Conservation (phyloP, 2,329 filamentous ascomycete genomes). For the Aureobasidium sp. region DNA sequence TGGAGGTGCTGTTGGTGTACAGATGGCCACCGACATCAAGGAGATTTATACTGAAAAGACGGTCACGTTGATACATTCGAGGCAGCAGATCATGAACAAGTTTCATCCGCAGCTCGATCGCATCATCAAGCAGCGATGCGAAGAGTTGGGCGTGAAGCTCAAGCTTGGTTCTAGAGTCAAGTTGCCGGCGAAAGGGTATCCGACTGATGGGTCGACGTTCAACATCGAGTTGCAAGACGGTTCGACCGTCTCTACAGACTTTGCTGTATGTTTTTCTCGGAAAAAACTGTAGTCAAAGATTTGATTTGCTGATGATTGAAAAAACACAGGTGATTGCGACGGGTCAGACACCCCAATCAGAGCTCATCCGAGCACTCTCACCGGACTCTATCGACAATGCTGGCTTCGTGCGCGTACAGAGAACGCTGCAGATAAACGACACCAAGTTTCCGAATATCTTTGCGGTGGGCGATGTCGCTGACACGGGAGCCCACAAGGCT, state of each 20-base stretch:
- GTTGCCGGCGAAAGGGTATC: slow-evolving; percentile 22
- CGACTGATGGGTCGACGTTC: slow-evolving; percentile 20
- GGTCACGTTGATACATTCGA: slow-evolving; percentile 53
- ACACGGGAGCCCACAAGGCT: slow-evolving; percentile 45
- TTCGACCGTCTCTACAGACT: slow-evolving; percentile 43
- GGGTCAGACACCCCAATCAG: slow-evolving; percentile 53
- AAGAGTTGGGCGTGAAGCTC: slow-evolving; percentile 43
- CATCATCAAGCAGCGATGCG: slow-evolving; percentile 36
- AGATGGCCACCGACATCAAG: slow-evolving; percentile 55
- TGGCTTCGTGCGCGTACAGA: slow-evolving; percentile 39
- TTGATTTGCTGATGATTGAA: neutral
- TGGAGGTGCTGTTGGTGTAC: slow-evolving; percentile 56
- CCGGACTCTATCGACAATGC: slow-evolving; percentile 24
- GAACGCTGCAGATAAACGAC: slow-evolving; percentile 52
- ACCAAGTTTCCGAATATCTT: slow-evolving; percentile 48
- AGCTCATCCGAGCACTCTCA: slow-evolving; percentile 40
- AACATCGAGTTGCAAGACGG: slow-evolving; percentile 42
- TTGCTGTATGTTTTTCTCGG: slow-evolving; percentile 36
- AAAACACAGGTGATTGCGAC: slow-evolving; percentile 48
- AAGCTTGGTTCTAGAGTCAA: slow-evolving; percentile 37
- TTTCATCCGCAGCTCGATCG: slow-evolving; percentile 41
- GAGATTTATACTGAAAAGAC: slow-evolving; percentile 49
- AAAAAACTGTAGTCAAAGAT: too few species aligned
- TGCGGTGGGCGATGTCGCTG: slow-evolving; percentile 58
- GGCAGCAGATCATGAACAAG: slow-evolving; percentile 45